phyloP scores from a whole-genome alignment of 768 basidiomycete species.

The Saitozyma sp. region DNA sequence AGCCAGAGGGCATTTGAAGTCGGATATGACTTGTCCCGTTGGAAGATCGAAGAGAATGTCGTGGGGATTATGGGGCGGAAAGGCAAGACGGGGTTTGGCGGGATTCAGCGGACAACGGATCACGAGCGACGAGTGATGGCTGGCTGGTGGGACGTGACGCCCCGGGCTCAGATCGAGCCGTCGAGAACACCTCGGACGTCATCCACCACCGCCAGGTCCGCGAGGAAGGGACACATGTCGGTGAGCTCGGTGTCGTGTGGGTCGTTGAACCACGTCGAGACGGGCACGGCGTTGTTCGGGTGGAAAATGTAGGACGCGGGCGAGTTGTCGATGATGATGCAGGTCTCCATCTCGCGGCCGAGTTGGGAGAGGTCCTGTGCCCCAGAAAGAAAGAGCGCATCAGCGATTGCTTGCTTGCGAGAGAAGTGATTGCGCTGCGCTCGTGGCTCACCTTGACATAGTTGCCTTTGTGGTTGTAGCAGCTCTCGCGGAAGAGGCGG shows the following conservation, averaged over 20 bases:
- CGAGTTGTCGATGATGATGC: conserved; percentile 98
- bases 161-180: conserved; percentile 54
- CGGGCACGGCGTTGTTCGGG: conserved; percentile 97
- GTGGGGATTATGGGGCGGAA: too few species aligned
- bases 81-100: too few species aligned
- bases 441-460: conserved; percentile 82
- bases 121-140: too few species aligned
- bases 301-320: conserved; percentile 99
- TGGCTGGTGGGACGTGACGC: too few species aligned
- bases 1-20: too few species aligned
- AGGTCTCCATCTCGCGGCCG: conserved; percentile 87
- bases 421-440: background rate
- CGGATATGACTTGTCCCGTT: too few species aligned
- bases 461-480: conserved; percentile 98
- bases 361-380: conserved; percentile 90
- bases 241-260: conserved; percentile 97
- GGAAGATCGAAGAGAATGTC: too few species aligned
- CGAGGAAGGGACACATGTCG: conserved; percentile 89
- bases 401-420: background rate
- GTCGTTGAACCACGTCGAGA: conserved; percentile 99
- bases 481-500: conserved; percentile 93
- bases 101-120: too few species aligned
- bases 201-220: conserved; percentile 77
- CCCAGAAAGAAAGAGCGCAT: too few species aligned
- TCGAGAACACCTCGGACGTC: conserved; percentile 92